phyloP scores from a whole-genome alignment of 2,329 filamentous ascomycete species.

The Atkinsonella texensis region DNA sequence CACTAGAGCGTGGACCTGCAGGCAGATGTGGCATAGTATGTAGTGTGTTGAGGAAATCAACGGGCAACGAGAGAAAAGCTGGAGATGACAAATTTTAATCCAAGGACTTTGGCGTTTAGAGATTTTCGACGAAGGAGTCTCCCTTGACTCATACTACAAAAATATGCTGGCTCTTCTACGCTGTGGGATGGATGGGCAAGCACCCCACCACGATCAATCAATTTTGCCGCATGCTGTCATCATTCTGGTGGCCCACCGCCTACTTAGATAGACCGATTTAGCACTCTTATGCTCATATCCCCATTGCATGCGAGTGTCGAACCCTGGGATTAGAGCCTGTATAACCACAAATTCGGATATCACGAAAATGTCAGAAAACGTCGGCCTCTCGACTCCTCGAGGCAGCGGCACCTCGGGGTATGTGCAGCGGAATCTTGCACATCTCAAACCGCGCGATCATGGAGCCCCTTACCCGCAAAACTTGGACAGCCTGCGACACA shows the following conservation, averaged over 20 bases:
- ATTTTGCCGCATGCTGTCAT: slow-evolving; percentile 15
- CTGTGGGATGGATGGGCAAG: too few relatives aligned
- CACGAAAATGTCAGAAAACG: slow-evolving; percentile 76
- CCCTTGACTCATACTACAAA: background rate
- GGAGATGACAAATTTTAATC: background rate
- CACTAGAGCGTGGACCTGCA: slow-evolving; percentile 6
- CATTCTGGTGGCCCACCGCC: slow-evolving; percentile 12
- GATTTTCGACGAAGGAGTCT: background rate
- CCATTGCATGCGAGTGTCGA: background rate
- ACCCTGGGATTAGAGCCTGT: background rate
- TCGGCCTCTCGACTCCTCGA: slow-evolving; percentile 86
- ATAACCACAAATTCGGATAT: background rate
- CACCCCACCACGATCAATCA: slow-evolving; percentile 14
- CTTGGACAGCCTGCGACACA: slow-evolving; percentile 57
- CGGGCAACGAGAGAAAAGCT: background rate
- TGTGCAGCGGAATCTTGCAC: slow-evolving; percentile 88
- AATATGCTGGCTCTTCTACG: background rate
- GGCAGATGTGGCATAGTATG: slow-evolving; percentile 24
- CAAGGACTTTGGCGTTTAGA: too few relatives aligned
- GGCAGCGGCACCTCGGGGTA: slow-evolving; percentile 96
- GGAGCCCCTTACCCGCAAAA: slow-evolving; percentile 66
- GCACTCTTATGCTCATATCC: background rate
- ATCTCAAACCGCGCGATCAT: slow-evolving; percentile 73
- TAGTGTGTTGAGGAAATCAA: background rate
- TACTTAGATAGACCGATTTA: background rate